Conservation (phyloP, 73 alveolate species). For the Paramecium tetraurelia region DNA sequence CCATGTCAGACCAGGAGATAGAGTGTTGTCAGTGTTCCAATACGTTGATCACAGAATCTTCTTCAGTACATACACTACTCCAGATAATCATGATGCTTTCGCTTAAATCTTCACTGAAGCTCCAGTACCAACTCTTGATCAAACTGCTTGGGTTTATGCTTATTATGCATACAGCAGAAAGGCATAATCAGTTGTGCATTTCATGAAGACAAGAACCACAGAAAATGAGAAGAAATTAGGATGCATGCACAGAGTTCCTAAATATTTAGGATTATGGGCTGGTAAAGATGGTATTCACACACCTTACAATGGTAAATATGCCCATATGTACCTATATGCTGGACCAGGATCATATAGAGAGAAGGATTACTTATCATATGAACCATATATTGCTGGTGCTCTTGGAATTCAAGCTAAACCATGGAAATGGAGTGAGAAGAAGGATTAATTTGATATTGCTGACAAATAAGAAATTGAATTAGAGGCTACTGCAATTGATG, state of each 20-base stretch:
- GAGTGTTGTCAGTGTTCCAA: neutral
- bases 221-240: conserved; percentile 36
- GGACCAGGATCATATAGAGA: conserved; percentile 50
- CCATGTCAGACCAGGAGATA: conserved; percentile 44
- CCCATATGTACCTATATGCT: neutral
- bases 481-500: neutral
- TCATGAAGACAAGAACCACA: conserved; percentile 17
- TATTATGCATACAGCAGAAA: conserved; percentile 49
- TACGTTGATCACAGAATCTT: conserved; percentile 12
- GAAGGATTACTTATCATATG: neutral
- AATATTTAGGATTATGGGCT: neutral
- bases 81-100: conserved; percentile 23
- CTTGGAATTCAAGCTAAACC: conserved; percentile 12
- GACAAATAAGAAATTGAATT: neutral
- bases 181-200: neutral
- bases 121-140: conserved; percentile 27
- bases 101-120: neutral
- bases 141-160: conserved; percentile 50
- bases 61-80: conserved; percentile 36
- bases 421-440: neutral
- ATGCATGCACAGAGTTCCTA: conserved; percentile 42
- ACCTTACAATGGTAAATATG: conserved; percentile 36
- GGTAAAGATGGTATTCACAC: conserved; percentile 51
- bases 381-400: conserved; percentile 47
- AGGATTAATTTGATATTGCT: neutral